Conservation (phyloP, 2,329 filamentous ascomycete genomes). For the Sordariomycetes sp. region DNA sequence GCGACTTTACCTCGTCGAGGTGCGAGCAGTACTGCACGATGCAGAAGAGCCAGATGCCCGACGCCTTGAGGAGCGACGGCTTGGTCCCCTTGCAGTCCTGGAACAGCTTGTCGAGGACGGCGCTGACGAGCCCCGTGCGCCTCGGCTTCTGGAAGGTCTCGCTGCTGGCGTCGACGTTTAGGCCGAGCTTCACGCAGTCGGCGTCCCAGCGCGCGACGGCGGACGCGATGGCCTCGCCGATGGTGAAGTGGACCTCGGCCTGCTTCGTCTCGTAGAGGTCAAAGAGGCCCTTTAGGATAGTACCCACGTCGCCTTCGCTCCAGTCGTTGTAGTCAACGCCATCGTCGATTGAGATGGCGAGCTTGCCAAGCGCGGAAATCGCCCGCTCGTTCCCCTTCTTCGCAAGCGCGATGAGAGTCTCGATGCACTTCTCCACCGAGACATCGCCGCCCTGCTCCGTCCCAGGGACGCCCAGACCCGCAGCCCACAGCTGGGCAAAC, state of each 20-base stretch:
- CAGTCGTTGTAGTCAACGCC: conserved; percentile 16
- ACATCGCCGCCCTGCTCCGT: conserved; percentile 8
- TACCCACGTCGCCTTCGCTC: conserved; percentile 27
- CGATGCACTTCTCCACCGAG: conserved; percentile 30
- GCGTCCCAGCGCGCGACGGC: conserved; percentile 74
- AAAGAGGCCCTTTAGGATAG: conserved; percentile 57
- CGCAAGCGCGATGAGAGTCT: conserved; percentile 52
- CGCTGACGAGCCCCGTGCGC: conserved; percentile 27
- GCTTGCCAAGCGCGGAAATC: conserved; percentile 65
- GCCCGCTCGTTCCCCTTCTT: conserved; percentile 74
- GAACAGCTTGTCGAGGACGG: conserved; percentile 60
- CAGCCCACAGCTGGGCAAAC: conserved; percentile 32
- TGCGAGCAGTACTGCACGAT: conserved; percentile 83
- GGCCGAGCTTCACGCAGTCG: conserved; percentile 57
- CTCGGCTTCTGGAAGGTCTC: conserved; percentile 22
- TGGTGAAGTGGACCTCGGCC: conserved; percentile 77
- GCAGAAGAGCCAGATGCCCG: conserved; percentile 89
- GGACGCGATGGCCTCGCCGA: conserved; percentile 77
- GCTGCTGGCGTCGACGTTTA: conserved; percentile 53
- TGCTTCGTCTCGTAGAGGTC: conserved; percentile 72
- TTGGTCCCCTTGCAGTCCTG: conserved; percentile 72
- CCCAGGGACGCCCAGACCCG: conserved; percentile 22
- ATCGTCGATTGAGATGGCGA: conserved; percentile 50
- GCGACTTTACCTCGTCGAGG: conserved; percentile 56
- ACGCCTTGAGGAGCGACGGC: conserved; percentile 79